Conservation (phyloP, 2,329 filamentous ascomycete species). For the Ophiosphaerella narmari region DNA sequence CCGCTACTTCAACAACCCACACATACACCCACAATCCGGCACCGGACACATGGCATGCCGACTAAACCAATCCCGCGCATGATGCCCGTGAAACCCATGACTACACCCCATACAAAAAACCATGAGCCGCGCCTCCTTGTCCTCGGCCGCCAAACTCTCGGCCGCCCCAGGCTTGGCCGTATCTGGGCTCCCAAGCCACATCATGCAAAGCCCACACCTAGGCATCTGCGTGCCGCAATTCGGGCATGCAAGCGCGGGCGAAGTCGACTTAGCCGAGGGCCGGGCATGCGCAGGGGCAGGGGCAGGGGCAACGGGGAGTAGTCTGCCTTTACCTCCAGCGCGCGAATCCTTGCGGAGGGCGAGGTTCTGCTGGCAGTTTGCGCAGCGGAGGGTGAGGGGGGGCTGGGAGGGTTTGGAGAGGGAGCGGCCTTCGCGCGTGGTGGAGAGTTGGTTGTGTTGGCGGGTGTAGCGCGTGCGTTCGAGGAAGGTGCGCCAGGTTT, state of each 20-base stretch:
- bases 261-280: constrained; percentile 12
- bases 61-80: constrained; percentile 66
- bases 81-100: constrained; percentile 67
- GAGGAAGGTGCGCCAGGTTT: constrained; percentile 71
- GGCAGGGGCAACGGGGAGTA: constrained; percentile 19
- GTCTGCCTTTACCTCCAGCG: constrained; percentile 17
- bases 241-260: constrained; percentile 60
- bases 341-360: constrained; percentile 45
- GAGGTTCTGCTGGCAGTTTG: constrained; percentile 69
- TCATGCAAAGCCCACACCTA: constrained; percentile 64
- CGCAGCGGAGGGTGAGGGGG: constrained; percentile 75
- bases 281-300: too few species aligned
- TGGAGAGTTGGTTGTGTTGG: constrained; percentile 71
- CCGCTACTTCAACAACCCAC: constrained; percentile 47
- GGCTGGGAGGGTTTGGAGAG: constrained; percentile 65
- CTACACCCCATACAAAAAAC: constrained; percentile 67
- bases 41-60: constrained; percentile 60
- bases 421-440: constrained; percentile 65
- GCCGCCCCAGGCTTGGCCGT: constrained; percentile 50
- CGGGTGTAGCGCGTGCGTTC: constrained; percentile 78
- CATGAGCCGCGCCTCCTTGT: constrained; percentile 60
- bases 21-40: constrained; percentile 60
- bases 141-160: constrained; percentile 45
- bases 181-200: constrained; percentile 65
- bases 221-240: constrained; percentile 67